Evolutionary conservation across 352 stramenopile species (phyloP), one percentile per base, ranked within the genome.

Genomic region (Pythium myriotylum): DNA sequence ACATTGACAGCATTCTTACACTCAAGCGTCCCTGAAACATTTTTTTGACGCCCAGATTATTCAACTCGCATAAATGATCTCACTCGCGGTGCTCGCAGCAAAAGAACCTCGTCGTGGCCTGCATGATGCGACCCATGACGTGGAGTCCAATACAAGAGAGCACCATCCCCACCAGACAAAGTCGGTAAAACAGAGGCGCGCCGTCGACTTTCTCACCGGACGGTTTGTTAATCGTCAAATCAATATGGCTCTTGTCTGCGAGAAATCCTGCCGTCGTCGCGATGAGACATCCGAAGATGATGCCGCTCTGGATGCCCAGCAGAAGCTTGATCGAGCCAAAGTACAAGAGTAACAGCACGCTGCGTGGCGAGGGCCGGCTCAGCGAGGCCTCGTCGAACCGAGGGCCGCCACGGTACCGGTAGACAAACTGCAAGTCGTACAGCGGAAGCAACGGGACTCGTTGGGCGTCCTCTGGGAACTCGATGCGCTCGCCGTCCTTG

Each of bases 21-120:
- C n/a, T n/a, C n/a, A n/a, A n/a, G n/a, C n/a, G n/a, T n/a, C n/a
- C n/a, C n/a, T n/a, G n/a, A n/a, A n/a, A n/a, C n/a, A 35, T 35
- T 35, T 10, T 10, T 10, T 35, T 10, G 29, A 10, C 10, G 29
- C 10, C 10, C 29, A 35, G 29, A 35, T 10, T 10, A 35, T 10
- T 35, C 29, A 10, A 35, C 29, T 10, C 5, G 5, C 10, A 35
- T 35, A 35, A 35, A 5, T 10, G 10, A 35, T 35, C 29, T 35
- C 29, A 35, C 5, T 10, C 29, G 5, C 29, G 29, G 13, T 49
- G 46, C 51, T 68, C 73, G 54, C 80, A 88, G 67, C 74, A 86
- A 54, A 86, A 84, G 64, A 86, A 88, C n/a, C 77, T 70, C 32
- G 80, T 90, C 29, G 81, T 54, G 40, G 61, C 57, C 55, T 81